phyloP scores from a whole-genome alignment of 1,139 yeast genomes.

The Taphrina wiesneri region DNA sequence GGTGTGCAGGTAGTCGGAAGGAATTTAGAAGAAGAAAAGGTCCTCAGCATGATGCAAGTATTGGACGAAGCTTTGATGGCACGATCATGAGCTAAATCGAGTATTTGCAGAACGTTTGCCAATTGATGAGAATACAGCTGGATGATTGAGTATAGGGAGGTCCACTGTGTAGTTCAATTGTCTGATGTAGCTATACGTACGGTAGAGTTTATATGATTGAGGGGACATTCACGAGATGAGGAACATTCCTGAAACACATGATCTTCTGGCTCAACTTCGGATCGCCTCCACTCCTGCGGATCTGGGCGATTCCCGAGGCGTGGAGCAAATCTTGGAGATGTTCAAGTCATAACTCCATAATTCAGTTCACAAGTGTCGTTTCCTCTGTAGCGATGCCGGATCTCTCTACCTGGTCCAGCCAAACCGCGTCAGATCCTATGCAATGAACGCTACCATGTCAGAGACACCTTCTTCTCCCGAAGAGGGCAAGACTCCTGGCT shows the following conservation, averaged over 20 bases:
- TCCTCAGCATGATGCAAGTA: conserved; percentile 50
- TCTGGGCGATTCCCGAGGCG: neutral
- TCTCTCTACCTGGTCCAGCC: neutral
- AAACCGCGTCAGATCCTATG: neutral
- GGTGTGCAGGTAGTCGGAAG: conserved; percentile 63
- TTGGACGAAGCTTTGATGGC: conserved; percentile 41
- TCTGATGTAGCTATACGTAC: too few species aligned
- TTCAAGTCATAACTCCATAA: too few species aligned
- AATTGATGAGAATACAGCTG: too few species aligned
- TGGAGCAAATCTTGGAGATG: neutral
- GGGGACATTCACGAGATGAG: neutral
- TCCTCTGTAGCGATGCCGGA: neutral
- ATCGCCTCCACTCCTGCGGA: neutral
- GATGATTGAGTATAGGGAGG: too few species aligned
- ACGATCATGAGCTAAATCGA: neutral
- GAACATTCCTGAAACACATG: neutral
- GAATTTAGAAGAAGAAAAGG: conserved; percentile 64
- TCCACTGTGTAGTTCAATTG: too few species aligned
- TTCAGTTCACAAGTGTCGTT: too few species aligned
- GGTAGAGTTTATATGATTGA: too few species aligned
- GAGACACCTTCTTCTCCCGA: neutral
- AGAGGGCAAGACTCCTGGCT: neutral
- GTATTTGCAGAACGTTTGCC: too few species aligned
- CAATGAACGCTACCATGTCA: neutral
- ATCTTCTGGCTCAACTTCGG: neutral